Conservation (phyloP, 345 rosid species). For the Odontarrhena argentea region DNA sequence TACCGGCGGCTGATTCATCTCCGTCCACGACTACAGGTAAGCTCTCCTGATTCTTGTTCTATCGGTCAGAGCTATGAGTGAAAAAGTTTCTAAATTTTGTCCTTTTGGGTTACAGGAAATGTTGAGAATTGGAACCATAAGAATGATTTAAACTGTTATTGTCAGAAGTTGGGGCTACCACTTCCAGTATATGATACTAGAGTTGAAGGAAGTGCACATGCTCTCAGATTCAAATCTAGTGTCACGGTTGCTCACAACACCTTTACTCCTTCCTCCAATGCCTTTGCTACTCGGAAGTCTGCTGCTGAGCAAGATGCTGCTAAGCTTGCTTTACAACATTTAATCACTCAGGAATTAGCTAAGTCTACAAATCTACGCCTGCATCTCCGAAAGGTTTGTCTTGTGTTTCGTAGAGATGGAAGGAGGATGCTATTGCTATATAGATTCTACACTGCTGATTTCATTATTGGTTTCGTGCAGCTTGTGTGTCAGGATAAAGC, state of each 20-base stretch:
- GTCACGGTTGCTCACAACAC: background rate
- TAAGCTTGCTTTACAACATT: slow-evolving; percentile 22
- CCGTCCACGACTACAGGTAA: no score
- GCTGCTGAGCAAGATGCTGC: slow-evolving; percentile 33
- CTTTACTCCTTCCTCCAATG: background rate
- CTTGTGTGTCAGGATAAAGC: slow-evolving; percentile 19
- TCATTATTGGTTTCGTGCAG: slow-evolving; percentile 11
- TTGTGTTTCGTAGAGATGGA: no score
- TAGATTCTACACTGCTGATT: background rate
- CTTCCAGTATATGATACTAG: background rate
- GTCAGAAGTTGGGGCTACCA: slow-evolving; percentile 7
- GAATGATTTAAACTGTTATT: slow-evolving; percentile 4
- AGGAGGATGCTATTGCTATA: background rate
- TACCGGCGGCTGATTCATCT: no score
- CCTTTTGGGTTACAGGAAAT: background rate
- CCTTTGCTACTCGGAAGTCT: background rate
- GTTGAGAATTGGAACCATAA: background rate
- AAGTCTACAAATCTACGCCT: background rate
- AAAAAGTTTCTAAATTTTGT: no score
- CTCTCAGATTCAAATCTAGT: background rate
- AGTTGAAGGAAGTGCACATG: background rate
- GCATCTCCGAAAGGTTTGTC: slow-evolving; percentile 27
- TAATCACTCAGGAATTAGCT: background rate
- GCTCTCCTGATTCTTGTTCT: no score
- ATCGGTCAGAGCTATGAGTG: no score